These are phyloP conservation scores for Termitomyces titanicus DNA, from an alignment of 768 basidiomycete species.

Conservation along the genomic window DNA sequence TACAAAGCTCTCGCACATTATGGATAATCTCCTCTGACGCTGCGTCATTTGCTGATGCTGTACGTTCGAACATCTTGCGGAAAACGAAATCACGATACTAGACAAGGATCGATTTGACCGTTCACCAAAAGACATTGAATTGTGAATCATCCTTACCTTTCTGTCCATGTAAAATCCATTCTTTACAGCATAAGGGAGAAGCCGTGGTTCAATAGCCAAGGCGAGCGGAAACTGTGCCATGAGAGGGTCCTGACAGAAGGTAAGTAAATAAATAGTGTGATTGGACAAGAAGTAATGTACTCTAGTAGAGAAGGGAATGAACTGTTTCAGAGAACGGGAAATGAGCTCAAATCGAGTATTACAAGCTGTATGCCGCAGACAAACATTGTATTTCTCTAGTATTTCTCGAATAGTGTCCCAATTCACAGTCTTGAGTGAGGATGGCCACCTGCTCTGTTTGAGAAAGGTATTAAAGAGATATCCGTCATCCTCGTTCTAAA, in stretches of 20 bases:
- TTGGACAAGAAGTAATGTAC: slow-evolving; percentile 31
- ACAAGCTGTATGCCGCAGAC: slow-evolving; percentile 18
- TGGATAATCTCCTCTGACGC: slow-evolving; percentile 59
- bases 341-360: slow-evolving; percentile 14
- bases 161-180: slow-evolving; percentile 81
- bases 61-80: slow-evolving; percentile 79
- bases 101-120: not conserved
- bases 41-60: slow-evolving; percentile 42
- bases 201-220: slow-evolving; percentile 70
- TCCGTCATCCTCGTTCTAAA: slow-evolving; percentile 71
- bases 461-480: slow-evolving; percentile 60
- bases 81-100: slow-evolving; percentile 87
- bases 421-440: slow-evolving; percentile 51
- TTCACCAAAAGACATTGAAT: not conserved
- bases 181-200: slow-evolving; percentile 65
- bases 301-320: slow-evolving; percentile 74
- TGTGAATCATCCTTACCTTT: slow-evolving; percentile 41
- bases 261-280: slow-evolving; percentile 9
- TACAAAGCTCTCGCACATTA: slow-evolving; percentile 70
- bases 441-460: slow-evolving; percentile 65
- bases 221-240: slow-evolving; percentile 76
- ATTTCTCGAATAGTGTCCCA: slow-evolving; percentile 67
- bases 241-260: slow-evolving; percentile 58
- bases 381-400: slow-evolving; percentile 67
- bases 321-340: slow-evolving; percentile 36